Base-by-base conservation (phyloP, 345 rosid genomes). In the Eucalyptus polybractea region DNA sequence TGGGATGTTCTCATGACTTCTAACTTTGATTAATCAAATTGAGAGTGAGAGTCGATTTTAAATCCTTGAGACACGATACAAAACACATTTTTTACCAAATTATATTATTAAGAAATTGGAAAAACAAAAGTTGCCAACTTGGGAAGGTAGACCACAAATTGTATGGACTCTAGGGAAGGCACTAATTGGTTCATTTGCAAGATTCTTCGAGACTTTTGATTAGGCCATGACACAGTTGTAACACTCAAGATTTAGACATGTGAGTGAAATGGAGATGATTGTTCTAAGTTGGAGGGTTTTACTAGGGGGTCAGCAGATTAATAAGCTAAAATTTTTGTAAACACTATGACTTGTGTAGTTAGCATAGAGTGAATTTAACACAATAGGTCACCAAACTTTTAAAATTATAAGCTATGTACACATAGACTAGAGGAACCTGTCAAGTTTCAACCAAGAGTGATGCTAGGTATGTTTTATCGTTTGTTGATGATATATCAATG, bases 301-400 rank as follows among this genome's bases (percentile, higher is more conserved):
- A 62, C 72, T 29, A 62, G 17, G 33, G 6, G 33, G 72, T 29
- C 3, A 7, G 4, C 3, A 6, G 17, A 62, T 14, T 29, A 29
- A 62, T 4, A 62, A 62, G 8, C 5, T 62, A 62, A 60, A 29
- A 0, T 62, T 29, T 7, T 7, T 29, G 17, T 62, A 15, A 62
- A 62, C 8, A 62, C 19, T 62, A 29, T 62, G 72, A 13, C 5
- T 6, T 62, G 37, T 3, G 5, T 29, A 62, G 17, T 29, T 6
- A 29, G 72, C 13, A 15, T 1, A 62, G 8, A 62, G 72, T 62
- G 19, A 62, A 29, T 62, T 62, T 29, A 62, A n/a, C 8, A 62
- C 5, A 2, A 33, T 0, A 69, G 2, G 33, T 67, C 80, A 67
- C 6, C 11, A 37, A 10, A 67, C 2, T 16, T 15, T 4, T 15